Percentiles rank a stretch among this genome's conserved stretches.
These are phyloP conservation scores for Avicennia marina DNA, from an alignment of 257 asterid species.

Conservation along the genomic window DNA sequence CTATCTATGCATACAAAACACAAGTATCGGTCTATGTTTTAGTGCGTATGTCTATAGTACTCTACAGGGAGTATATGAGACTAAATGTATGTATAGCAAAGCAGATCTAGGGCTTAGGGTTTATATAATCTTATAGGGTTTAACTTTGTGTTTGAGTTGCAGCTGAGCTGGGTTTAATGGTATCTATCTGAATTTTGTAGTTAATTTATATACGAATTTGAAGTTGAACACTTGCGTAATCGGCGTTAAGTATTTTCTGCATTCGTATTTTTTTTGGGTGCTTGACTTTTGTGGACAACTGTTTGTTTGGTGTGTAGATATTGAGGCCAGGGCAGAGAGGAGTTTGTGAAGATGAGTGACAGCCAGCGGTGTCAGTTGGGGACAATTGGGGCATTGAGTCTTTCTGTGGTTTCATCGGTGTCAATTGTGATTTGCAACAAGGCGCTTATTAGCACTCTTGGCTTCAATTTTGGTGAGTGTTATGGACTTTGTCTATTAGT, in stretches of 20 bases:
- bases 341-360: slow-evolving; percentile 20
- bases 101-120: slow-evolving; percentile 8
- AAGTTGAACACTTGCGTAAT: background rate
- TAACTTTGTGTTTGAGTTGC: background rate
- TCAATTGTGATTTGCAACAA: slow-evolving; percentile 30
- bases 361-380: slow-evolving; percentile 27
- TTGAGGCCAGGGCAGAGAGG: slow-evolving; percentile 5
- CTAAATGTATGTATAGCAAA: background rate
- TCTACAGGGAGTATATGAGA: background rate
- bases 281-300: background rate
- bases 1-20: background rate
- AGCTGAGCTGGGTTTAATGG: slow-evolving; percentile 6
- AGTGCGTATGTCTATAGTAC: background rate
- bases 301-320: slow-evolving; percentile 6
- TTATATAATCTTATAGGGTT: background rate
- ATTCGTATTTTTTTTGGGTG: background rate
- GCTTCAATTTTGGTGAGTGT: slow-evolving; percentile 24
- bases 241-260: background rate
- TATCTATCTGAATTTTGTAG: background rate
- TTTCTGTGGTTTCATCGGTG: slow-evolving; percentile 29
- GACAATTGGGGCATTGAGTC: slow-evolving; percentile 25
- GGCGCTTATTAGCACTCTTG: slow-evolving; percentile 31
- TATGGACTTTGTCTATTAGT: background rate
- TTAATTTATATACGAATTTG: background rate
- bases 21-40: background rate